These are phyloP conservation scores for Volvariella volvacea DNA, from an alignment of 1,284 basidiomycete species.

Conservation along the genomic window DNA sequence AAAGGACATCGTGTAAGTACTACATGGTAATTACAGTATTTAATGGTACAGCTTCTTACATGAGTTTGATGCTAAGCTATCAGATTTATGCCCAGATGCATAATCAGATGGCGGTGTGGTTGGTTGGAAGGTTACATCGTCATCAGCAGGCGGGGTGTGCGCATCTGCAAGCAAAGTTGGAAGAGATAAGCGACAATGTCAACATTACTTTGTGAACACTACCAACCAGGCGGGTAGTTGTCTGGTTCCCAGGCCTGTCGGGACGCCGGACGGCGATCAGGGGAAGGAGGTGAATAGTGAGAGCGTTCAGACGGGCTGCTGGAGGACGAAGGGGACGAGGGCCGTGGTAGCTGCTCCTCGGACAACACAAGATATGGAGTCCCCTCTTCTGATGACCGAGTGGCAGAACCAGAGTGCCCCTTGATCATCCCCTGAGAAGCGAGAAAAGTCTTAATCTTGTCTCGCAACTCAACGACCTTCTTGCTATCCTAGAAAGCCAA, in stretches of 20 bases:
- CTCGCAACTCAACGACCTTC: conserved; percentile 58
- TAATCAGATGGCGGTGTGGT: conserved; percentile 11
- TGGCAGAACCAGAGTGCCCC: conserved; percentile 65
- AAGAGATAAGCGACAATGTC: conserved; percentile 6
- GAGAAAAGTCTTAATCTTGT: conserved; percentile 71
- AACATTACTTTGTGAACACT: not conserved
- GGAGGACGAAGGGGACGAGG: conserved; percentile 28
- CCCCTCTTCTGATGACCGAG: conserved; percentile 48
- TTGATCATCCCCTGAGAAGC: conserved; percentile 81
- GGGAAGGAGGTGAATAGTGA: no score
- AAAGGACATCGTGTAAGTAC: conserved; percentile 54
- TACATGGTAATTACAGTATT: conserved; percentile 58
- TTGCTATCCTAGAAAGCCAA: conserved; percentile 48
- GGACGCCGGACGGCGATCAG: no score
- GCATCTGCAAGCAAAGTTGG: no score
- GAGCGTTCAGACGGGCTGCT: conserved; percentile 29
- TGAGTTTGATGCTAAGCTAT: conserved; percentile 36
- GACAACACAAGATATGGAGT: conserved; percentile 40
- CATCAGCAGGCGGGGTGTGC: not conserved
- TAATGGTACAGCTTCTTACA: conserved; percentile 72
- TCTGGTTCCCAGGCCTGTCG: not conserved
- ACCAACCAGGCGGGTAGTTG: conserved; percentile 7
- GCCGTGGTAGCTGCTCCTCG: conserved; percentile 14
- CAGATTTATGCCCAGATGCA: conserved; percentile 31
- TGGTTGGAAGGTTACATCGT: conserved; percentile 17